Percentiles rank a stretch among this genome's conserved stretches.
phyloP scores from a whole-genome alignment of 768 basidiomycete genomes.

The Rhodotorula paludigena region DNA sequence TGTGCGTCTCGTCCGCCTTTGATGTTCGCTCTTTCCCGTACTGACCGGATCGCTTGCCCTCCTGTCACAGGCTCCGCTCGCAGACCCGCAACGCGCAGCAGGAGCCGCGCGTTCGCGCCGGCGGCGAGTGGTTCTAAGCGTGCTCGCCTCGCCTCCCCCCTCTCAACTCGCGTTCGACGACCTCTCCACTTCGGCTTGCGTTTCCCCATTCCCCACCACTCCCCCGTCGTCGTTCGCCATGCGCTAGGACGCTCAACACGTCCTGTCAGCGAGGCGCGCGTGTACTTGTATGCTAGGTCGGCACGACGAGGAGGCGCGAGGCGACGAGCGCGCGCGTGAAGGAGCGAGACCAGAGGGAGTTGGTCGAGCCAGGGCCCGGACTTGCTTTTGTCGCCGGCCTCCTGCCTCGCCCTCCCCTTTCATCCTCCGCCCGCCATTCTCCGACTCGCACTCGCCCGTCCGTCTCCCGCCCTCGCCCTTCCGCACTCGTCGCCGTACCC shows the following conservation, averaged over 20 bases:
- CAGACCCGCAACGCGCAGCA: constrained; percentile 34
- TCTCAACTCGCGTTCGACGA: background rate
- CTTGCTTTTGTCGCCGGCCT: background rate
- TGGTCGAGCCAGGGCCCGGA: background rate
- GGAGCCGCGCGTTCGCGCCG: constrained; percentile 22
- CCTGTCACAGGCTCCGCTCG: constrained; percentile 26
- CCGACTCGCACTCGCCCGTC: no score
- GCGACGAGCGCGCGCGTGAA: background rate
- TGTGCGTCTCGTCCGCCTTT: constrained; percentile 9
- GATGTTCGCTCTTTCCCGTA: background rate
- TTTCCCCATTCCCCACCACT: background rate
- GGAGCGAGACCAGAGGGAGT: background rate
- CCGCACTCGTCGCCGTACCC: background rate
- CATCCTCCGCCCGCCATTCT: no score
- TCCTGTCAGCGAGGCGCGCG: background rate
- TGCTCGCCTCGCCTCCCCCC: background rate
- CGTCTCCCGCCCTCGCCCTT: background rate
- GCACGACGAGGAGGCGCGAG: background rate
- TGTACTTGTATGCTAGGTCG: background rate
- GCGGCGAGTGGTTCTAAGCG: constrained; percentile 35
- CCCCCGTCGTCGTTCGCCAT: no score
- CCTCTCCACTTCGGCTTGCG: background rate
- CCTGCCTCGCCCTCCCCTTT: no score
- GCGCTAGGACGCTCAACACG: background rate
- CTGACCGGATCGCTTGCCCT: background rate